These are phyloP conservation scores for Hyphopichia buzzinii DNA, from an alignment of 1,139 yeast genomes.

Conservation along the genomic window DNA sequence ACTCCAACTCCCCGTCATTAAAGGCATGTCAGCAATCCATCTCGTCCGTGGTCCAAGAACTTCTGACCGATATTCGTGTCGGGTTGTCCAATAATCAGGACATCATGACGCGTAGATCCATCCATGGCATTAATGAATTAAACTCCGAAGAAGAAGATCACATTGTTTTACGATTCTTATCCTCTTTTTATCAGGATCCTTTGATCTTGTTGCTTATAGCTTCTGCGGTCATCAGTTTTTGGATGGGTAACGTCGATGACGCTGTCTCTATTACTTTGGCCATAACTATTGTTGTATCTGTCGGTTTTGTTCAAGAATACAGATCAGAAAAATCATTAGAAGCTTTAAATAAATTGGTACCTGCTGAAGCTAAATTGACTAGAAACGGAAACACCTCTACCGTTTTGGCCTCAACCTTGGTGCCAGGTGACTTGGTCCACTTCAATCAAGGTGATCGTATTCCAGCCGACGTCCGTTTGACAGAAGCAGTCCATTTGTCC, in stretches of 20 bases:
- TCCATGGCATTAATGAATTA: conserved; percentile 79
- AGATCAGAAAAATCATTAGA: conserved; percentile 90
- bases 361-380: conserved; percentile 88
- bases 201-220: conserved; percentile 82
- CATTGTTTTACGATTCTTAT: conserved; percentile 62
- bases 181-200: conserved; percentile 86
- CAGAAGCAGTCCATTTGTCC: conserved; percentile 71
- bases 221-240: conserved; percentile 77
- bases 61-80: conserved; percentile 54
- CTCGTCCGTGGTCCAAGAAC: conserved; percentile 58
- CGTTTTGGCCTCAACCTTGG: conserved; percentile 81
- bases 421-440: conserved; percentile 91
- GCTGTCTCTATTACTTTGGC: conserved; percentile 89
- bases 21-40: conserved; percentile 56
- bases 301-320: conserved; percentile 95
- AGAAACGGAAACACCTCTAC: conserved; percentile 73
- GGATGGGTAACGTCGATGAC: conserved; percentile 93
- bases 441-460: conserved; percentile 90
- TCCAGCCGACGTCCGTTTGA: conserved; percentile 87
- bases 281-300: conserved; percentile 84
- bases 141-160: conserved; percentile 74
- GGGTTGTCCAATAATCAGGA: conserved; percentile 75
- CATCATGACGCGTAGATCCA: conserved; percentile 62
- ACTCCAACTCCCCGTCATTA: conserved; percentile 42
- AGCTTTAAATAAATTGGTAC: conserved; percentile 87